Evolutionary conservation across 2,329 filamentous ascomycete species (phyloP).

Genomic region (Pseudocercospora fuligena): DNA sequence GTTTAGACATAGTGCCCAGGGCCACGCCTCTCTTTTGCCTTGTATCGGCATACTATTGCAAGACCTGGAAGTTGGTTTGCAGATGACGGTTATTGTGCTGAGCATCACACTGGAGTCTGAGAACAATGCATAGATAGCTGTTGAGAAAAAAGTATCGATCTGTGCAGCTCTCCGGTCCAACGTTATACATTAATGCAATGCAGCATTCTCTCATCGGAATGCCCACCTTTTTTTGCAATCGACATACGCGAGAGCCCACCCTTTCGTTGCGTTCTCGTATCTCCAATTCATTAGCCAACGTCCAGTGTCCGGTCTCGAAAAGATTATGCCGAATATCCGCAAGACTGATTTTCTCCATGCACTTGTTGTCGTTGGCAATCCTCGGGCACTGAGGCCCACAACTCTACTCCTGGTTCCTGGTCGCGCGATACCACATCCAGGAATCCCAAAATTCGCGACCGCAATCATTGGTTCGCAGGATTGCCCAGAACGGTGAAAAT

Average conservation of each 20-base stretch:
- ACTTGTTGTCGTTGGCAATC: background rate
- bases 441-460: background rate
- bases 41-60: too few species aligned
- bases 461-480: background rate
- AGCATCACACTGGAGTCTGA: too few species aligned
- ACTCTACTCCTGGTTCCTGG: background rate
- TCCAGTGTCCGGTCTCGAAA: background rate
- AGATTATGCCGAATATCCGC: background rate
- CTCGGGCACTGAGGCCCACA: background rate
- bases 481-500: conserved; percentile 9
- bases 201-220: background rate
- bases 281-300: background rate
- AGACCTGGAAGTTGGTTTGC: too few species aligned
- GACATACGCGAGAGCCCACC: background rate
- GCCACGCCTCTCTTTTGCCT: too few species aligned
- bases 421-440: background rate
- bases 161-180: background rate
- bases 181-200: too few species aligned
- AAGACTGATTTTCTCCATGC: background rate
- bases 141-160: background rate
- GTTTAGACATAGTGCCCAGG: too few species aligned
- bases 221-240: background rate
- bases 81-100: too few species aligned
- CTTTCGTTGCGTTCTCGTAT: background rate
- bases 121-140: too few species aligned